These are phyloP conservation scores for Ocimum tenuiflorum DNA, from an alignment of 257 asterid species.

Conservation along the genomic window DNA sequence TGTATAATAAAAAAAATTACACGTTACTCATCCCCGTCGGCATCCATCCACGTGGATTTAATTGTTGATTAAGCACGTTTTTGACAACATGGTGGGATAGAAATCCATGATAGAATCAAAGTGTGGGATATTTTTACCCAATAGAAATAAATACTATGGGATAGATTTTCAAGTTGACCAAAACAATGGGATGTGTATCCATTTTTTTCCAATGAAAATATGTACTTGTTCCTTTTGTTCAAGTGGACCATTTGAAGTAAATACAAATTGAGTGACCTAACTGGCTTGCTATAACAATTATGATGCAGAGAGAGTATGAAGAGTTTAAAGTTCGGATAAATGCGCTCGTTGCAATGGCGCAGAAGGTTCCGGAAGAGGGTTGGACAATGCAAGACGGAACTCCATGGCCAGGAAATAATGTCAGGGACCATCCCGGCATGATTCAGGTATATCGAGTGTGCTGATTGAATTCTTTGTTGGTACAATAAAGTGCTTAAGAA, in stretches of 20 bases:
- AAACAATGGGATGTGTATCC: too few species aligned
- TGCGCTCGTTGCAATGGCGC: conserved; percentile 79
- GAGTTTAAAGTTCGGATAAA: conserved; percentile 83
- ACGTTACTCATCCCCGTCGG: too few species aligned
- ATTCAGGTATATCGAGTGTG: conserved; percentile 54
- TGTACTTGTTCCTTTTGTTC: background rate
- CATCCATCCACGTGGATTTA: too few species aligned
- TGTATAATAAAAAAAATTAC: too few species aligned
- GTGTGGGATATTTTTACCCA: too few species aligned
- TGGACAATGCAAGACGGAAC: conserved; percentile 99
- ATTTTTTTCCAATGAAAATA: too few species aligned
- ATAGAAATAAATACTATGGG: too few species aligned
- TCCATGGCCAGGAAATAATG: conserved; percentile 94
- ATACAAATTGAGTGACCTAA: conserved; percentile 3
- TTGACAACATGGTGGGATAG: too few species aligned
- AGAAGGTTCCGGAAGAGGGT: conserved; percentile 94
- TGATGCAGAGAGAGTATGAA: conserved; percentile 81
- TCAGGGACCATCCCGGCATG: conserved; percentile 99
- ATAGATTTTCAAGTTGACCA: too few species aligned
- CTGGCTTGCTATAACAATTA: background rate
- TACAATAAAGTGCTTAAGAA: too few species aligned
- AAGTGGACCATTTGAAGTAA: background rate
- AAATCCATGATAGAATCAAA: too few species aligned
- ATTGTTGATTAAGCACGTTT: too few species aligned
- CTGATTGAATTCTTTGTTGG: background rate